Percentiles rank a stretch among this genome's conserved stretches.
These are phyloP conservation scores for Cryomyces minteri DNA, from an alignment of 495 filamentous ascomycete genomes.

Conservation along the genomic window DNA sequence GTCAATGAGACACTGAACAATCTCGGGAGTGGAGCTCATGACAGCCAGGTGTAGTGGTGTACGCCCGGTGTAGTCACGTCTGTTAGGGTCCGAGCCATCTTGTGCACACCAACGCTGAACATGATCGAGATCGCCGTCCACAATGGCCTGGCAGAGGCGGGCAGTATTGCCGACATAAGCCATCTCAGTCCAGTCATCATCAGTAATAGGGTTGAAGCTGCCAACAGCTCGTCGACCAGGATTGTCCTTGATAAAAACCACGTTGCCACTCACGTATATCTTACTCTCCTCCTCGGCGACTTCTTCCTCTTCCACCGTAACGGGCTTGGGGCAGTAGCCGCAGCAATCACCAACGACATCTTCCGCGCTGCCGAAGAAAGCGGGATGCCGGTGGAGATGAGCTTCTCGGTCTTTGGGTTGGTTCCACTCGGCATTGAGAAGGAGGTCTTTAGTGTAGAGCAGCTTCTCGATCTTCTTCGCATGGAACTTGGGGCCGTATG, in stretches of 20 bases:
- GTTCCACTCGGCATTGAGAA: constrained; percentile 83
- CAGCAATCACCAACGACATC: constrained; percentile 67
- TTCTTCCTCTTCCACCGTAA: constrained; percentile 49
- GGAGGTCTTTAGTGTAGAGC: constrained; percentile 57
- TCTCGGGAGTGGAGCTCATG: constrained; percentile 41
- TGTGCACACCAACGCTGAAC: constrained; percentile 50
- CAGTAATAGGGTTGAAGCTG: constrained; percentile 61
- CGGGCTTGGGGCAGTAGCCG: constrained; percentile 49
- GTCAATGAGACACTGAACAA: constrained; percentile 55
- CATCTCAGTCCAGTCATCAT: constrained; percentile 64
- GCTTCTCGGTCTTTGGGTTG: constrained; percentile 47
- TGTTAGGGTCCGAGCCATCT: constrained; percentile 40
- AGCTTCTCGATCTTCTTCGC: constrained; percentile 60
- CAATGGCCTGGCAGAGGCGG: constrained; percentile 55
- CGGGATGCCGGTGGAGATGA: constrained; percentile 63
- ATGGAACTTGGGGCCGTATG: constrained; percentile 52
- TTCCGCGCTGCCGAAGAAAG: constrained; percentile 44
- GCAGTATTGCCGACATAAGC: constrained; percentile 58
- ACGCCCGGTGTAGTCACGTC: constrained; percentile 60
- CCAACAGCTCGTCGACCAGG: constrained; percentile 57
- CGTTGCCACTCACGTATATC: constrained; percentile 48
- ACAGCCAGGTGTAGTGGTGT: constrained; percentile 62
- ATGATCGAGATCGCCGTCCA: constrained; percentile 43
- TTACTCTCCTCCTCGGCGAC: constrained; percentile 50
- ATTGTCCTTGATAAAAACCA: constrained; percentile 59